Evolutionary conservation across 495 filamentous ascomycete genomes (phyloP), one percentile per base, ranked within the genome.

Genomic region (Lepraria neglecta): DNA sequence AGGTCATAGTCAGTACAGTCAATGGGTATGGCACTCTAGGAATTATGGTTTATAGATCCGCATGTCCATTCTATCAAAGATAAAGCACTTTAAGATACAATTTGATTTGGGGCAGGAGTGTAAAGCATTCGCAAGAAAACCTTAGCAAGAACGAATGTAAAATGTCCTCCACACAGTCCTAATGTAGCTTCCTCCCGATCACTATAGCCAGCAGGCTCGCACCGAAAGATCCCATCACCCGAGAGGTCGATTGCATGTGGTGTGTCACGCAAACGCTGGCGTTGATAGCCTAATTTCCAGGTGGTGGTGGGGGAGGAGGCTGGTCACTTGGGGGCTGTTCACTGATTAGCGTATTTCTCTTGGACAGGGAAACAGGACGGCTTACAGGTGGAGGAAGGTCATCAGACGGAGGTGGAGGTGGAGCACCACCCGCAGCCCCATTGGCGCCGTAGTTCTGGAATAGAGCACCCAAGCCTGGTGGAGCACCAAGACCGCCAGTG

Each of bases 301-400:
- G 81, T 48, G 87, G 87, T 59, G 88, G 87, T 17, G 88, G 88
- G 24, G 88, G 88, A 42, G 87, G 87, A 63, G 81, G 81, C 69
- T 85, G 81, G 63, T 92, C 88, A 70, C 82, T 85, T 5, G 88
- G 88, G 59, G 87, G 79, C 77, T 78, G 58, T 62, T 38, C 38
- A 24, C 57, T 69, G 61, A 69, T 68, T 64, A 50, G 63, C 35
- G 45, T 17, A 38, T 4, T 31, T 48, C 24, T 31, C 19, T 46
- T 59, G 4, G 24, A 57, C 14, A 56, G 19, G 56, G 6, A 40
- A 35, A 52, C 17, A 50, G 24, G 24, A 28, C 53, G 19, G 73
- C 76, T 70, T 69, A 80, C 77, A 51, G 78, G 86, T 1, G 89
- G 88, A 48, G 88, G 88, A 40, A 82, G 83, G 58, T 85, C 86